phyloP scores from a whole-genome alignment of 805 yeast genomes.

The Maudiozyma barnettii region DNA sequence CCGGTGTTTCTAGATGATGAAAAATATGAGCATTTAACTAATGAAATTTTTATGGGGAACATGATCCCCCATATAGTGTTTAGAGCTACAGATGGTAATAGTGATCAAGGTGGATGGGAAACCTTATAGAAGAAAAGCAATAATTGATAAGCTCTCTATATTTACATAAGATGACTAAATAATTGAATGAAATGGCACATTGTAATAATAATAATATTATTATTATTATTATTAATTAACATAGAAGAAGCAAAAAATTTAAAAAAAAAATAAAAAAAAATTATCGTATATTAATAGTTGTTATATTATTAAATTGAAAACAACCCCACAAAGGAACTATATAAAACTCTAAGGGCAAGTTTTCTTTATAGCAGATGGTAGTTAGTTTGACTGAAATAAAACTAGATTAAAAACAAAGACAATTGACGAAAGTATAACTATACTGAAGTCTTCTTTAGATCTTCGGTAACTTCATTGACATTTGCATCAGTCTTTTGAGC shows the following conservation, averaged over 20 bases:
- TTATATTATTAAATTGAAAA: neutral
- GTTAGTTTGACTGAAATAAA: neutral
- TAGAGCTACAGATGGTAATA: slow-evolving; percentile 64
- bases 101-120: slow-evolving; percentile 96
- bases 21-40: slow-evolving; percentile 57
- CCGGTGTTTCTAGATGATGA: slow-evolving; percentile 55
- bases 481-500: slow-evolving; percentile 28
- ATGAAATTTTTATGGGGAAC: slow-evolving; percentile 68
- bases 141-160: neutral
- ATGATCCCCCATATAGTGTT: slow-evolving; percentile 70
- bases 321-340: neutral
- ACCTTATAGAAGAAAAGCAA: slow-evolving; percentile 24
- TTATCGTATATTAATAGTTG: neutral
- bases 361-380: no score
- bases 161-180: neutral
- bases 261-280: neutral
- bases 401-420: neutral
- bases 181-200: no score
- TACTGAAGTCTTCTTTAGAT: slow-evolving; percentile 18
- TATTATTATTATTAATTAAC: no score
- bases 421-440: neutral
- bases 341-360: neutral
- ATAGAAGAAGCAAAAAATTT: neutral
- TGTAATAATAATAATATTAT: no score
- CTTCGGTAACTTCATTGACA: slow-evolving; percentile 18